These are phyloP conservation scores for Bremia lactucae DNA, from an alignment of 352 stramenopile species.

Conservation along the genomic window DNA sequence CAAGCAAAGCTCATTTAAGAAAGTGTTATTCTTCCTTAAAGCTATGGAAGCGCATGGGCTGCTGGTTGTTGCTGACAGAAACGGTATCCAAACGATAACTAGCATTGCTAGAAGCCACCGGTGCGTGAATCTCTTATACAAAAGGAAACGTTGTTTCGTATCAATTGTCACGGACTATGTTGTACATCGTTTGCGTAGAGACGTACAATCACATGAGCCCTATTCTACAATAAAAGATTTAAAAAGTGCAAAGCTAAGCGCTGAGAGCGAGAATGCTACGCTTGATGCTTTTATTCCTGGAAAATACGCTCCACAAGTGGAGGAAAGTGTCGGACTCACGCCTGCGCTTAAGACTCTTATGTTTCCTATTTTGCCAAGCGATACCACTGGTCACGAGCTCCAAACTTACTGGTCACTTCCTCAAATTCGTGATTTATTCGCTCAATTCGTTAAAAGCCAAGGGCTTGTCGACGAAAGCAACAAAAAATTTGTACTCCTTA, in stretches of 20 bases:
- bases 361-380: slow-evolving; percentile 12
- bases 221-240: no score
- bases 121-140: no score
- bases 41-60: slow-evolving; percentile 48
- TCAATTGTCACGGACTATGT: no score
- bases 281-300: slow-evolving; percentile 39
- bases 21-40: slow-evolving; percentile 64
- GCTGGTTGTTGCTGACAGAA: slow-evolving; percentile 45
- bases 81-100: slow-evolving; percentile 75
- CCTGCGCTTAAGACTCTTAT: slow-evolving; percentile 50
- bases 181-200: slow-evolving; percentile 40
- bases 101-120: slow-evolving; percentile 47
- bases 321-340: slow-evolving; percentile 53
- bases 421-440: slow-evolving; percentile 51
- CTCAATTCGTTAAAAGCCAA: slow-evolving; percentile 47
- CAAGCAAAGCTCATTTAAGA: slow-evolving; percentile 77
- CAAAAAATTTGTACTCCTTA: slow-evolving; percentile 59
- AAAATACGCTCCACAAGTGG: slow-evolving; percentile 49
- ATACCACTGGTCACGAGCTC: slow-evolving; percentile 13
- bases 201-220: slow-evolving; percentile 35
- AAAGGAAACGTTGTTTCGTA: no score
- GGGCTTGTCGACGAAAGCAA: slow-evolving; percentile 44
- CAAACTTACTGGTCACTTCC: slow-evolving; percentile 43
- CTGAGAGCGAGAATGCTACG: slow-evolving; percentile 28
- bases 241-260: slow-evolving; percentile 38